Base-by-base conservation (phyloP, 2,329 filamentous ascomycete species). In the Helicocarpus griseus region DNA sequence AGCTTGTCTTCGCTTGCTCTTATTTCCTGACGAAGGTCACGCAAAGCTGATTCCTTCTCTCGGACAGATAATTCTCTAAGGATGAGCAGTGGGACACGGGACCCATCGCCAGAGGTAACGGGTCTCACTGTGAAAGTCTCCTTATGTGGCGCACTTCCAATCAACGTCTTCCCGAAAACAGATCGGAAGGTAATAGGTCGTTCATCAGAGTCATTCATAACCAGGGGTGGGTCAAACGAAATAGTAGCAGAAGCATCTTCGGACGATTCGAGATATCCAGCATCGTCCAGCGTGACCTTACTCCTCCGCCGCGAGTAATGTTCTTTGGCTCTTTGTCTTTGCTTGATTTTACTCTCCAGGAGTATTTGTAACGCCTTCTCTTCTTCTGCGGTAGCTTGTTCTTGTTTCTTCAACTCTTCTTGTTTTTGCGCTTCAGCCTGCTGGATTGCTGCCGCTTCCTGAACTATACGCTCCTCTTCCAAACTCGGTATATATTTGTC, bases 391-490 rank as follows among this genome's bases (percentile, higher is more conserved):
- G 64, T 65, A 38, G 66, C 67, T 51, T 69, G 67, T 59, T 70
- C 64, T 58, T 70, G 68, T 56, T 69, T 67, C 26, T 64, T 66
- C 29, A 69, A 50, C 53, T 71, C 76, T 57, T 82, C 81, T 54
- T 73, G 69, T 57, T 69, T 69, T 55, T 73, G 67, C 49, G 70
- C 69, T 56, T 76, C 75, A 47, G 73, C 75, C 58, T 76, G 68
- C 52, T 73, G 70, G 50, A 71, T 61, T 2, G 76, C 85, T 48
- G 69, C 61, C 77, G 85, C 85, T 69, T 94, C 87, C 56, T 95
- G 88, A 13, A 82, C 82, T 26, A 86, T 89, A 36, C 90, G 81
- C 67, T 97, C 90, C 61, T 94, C 89, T 62, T 95, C 89, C 5
- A 97, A 75, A 29, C 89, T 95, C 1, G 89, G 89, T 14, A 95